Evolutionary conservation across 768 basidiomycete genomes (phyloP).

Genomic region (Thelephora aurantiotincta): DNA sequence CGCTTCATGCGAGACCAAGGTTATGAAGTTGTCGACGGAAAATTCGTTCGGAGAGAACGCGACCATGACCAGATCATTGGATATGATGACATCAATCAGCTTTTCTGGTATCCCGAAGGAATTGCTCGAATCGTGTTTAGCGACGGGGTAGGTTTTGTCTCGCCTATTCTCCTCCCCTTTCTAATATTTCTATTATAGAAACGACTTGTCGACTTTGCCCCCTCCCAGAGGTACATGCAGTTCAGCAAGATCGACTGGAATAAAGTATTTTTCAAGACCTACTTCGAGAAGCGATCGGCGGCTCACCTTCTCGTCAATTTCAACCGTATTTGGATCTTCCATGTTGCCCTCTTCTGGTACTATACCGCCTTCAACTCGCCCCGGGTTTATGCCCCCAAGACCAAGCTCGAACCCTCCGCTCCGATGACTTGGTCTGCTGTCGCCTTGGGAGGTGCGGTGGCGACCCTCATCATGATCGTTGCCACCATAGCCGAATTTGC

Average conservation of each 20-base stretch:
- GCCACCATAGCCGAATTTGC: constrained; percentile 92
- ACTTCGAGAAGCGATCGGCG: constrained; percentile 88
- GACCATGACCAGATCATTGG: constrained; percentile 95
- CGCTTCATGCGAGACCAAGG: constrained; percentile 94
- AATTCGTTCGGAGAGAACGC: constrained; percentile 86
- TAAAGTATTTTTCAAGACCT: constrained; percentile 96
- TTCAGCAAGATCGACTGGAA: constrained; percentile 90
- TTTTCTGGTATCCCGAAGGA: constrained; percentile 99
- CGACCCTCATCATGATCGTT: constrained; percentile 84
- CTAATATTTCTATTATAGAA: constrained; percentile 31
- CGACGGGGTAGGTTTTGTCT: constrained; percentile 54
- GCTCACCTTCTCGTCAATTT: constrained; percentile 96
- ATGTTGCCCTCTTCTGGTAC: constrained; percentile 89
- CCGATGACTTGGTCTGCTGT: constrained; percentile 93
- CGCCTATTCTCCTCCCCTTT: background rate
- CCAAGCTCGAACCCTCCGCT: constrained; percentile 53
- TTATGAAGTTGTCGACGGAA: constrained; percentile 90
- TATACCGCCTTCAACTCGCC: constrained; percentile 98
- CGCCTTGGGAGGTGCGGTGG: constrained; percentile 91
- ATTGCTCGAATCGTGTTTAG: constrained; percentile 81
- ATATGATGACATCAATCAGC: constrained; percentile 99
- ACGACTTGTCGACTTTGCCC: constrained; percentile 82
- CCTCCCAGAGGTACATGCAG: constrained; percentile 87
- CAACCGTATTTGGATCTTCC: constrained; percentile 97
- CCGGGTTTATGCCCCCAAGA: constrained; percentile 67